A percentile compares a stretch with the other conserved stretches of the same genome.
Conservation (phyloP, 1,284 basidiomycete species). For the Malassezia japonica region DNA sequence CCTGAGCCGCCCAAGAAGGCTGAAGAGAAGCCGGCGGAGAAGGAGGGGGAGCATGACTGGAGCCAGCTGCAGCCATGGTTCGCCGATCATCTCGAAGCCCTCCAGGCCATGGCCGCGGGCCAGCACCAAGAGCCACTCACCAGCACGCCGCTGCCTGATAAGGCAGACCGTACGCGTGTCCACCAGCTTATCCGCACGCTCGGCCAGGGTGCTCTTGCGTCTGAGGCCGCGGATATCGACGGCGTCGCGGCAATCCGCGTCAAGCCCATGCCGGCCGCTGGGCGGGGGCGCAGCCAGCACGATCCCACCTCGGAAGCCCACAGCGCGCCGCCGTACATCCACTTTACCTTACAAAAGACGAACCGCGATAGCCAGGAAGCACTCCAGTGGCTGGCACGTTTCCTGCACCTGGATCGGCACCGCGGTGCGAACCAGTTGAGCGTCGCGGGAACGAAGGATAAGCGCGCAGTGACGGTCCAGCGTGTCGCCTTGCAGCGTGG, state of each 20-base stretch:
- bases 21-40: not conserved
- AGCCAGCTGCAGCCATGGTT: slow-evolving; percentile 21
- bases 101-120: slow-evolving; percentile 13
- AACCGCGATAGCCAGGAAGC: slow-evolving; percentile 96
- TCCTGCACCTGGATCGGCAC: slow-evolving; percentile 46
- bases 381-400: slow-evolving; percentile 60
- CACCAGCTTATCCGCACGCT: slow-evolving; percentile 71
- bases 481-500: slow-evolving; percentile 74
- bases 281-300: slow-evolving; percentile 7
- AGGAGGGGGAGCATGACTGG: not conserved
- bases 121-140: slow-evolving; percentile 9
- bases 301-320: slow-evolving; percentile 51
- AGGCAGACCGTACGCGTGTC: slow-evolving; percentile 68
- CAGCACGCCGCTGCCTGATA: slow-evolving; percentile 66
- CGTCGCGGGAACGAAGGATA: slow-evolving; percentile 95
- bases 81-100: slow-evolving; percentile 10
- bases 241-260: slow-evolving; percentile 6
- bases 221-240: slow-evolving; percentile 56
- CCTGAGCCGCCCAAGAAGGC: slow-evolving; percentile 2
- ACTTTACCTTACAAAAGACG: slow-evolving; percentile 93
- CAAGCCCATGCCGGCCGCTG: slow-evolving; percentile 18
- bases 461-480: slow-evolving; percentile 89
- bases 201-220: slow-evolving; percentile 73
- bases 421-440: slow-evolving; percentile 56
- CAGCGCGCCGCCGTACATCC: slow-evolving; percentile 64